Evolutionary conservation across 495 filamentous ascomycete species (phyloP).

Genomic region (Hypoxylon cercidicola): DNA sequence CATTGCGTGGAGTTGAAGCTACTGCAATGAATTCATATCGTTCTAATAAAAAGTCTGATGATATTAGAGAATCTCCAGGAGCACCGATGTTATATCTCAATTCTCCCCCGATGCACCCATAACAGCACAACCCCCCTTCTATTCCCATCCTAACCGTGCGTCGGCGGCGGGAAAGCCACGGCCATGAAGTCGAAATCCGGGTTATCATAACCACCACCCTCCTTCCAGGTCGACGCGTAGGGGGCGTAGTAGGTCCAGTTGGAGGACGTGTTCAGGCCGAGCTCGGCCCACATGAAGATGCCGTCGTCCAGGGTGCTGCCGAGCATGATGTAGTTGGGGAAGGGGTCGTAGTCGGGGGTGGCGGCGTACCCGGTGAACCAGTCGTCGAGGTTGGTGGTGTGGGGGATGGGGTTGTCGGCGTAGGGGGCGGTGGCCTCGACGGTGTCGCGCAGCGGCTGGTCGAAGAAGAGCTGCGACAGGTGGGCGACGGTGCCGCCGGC

Average conservation of each 20-base stretch:
- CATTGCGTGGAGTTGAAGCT: too few species aligned
- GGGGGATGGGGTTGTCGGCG: constrained; percentile 58
- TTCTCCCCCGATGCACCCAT: not conserved
- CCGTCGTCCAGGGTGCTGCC: constrained; percentile 59
- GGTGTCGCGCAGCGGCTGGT: constrained; percentile 59
- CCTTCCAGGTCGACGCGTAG: constrained; percentile 45
- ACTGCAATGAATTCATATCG: too few species aligned
- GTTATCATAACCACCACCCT: constrained; percentile 46
- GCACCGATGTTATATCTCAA: too few species aligned
- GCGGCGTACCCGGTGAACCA: constrained; percentile 49
- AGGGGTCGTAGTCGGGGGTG: constrained; percentile 53
- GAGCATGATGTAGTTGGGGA: constrained; percentile 57
- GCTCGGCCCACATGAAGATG: constrained; percentile 66
- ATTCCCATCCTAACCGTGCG: constrained; percentile 31
- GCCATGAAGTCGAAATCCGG: constrained; percentile 40
- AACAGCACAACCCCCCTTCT: not conserved
- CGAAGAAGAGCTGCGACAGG: constrained; percentile 68
- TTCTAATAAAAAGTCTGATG: too few species aligned
- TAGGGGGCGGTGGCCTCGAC: constrained; percentile 66
- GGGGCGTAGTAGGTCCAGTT: constrained; percentile 50
- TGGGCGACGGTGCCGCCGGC: constrained; percentile 60
- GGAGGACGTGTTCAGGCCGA: constrained; percentile 64
- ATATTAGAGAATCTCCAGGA: too few species aligned
- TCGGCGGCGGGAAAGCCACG: constrained; percentile 37
- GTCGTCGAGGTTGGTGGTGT: constrained; percentile 59